Evolutionary conservation across 148 eudicot genomes (phyloP).

Genomic region (Amaranthus hypochondriacus): DNA sequence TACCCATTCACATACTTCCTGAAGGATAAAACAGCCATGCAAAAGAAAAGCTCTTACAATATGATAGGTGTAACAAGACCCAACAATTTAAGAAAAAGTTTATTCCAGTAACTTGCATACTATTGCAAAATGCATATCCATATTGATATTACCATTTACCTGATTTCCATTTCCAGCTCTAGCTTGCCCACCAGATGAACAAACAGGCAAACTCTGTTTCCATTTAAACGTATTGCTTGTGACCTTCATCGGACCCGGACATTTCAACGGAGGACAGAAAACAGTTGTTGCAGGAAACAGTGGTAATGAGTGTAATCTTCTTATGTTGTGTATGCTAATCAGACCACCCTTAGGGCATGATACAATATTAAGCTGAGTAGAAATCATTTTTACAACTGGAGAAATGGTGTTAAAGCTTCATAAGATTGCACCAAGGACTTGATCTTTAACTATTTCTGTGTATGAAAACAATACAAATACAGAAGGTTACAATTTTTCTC

Average conservation of each 20-base stretch:
- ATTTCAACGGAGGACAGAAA: slow-evolving; percentile 14
- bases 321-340: background rate
- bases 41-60: no score
- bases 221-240: slow-evolving; percentile 16
- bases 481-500: background rate
- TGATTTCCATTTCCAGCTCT: slow-evolving; percentile 35
- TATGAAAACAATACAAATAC: background rate
- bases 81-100: no score
- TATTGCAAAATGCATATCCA: background rate
- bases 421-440: background rate
- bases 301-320: slow-evolving; percentile 12
- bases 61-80: no score
- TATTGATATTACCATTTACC: slow-evolving; percentile 21
- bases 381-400: slow-evolving; percentile 35
- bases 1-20: no score
- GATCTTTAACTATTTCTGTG: slow-evolving; percentile 7
- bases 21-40: no score
- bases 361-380: slow-evolving; percentile 37
- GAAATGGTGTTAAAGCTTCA: slow-evolving; percentile 10
- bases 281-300: slow-evolving; percentile 15
- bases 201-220: slow-evolving; percentile 32
- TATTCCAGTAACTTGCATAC: no score
- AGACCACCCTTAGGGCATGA: slow-evolving; percentile 27
- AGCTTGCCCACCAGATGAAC: slow-evolving; percentile 41
- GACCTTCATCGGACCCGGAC: slow-evolving; percentile 13